A percentile compares a stretch with the other conserved stretches of the same genome.
Conservation (phyloP, 768 basidiomycete species). For the Arthromyces matolae region DNA sequence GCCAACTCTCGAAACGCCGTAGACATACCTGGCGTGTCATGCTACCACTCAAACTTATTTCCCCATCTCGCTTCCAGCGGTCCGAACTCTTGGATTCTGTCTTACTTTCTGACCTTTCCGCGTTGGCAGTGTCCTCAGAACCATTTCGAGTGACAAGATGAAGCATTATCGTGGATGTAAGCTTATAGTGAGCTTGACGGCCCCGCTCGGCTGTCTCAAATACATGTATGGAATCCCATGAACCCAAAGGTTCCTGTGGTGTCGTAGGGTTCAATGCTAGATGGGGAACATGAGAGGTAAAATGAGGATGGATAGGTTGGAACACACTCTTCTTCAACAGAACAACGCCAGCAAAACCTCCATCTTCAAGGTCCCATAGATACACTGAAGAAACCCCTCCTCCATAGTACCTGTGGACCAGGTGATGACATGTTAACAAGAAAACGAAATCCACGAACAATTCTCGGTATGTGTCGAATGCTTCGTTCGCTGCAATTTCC, state of each 20-base stretch:
- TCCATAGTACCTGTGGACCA: slow-evolving; percentile 77
- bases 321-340: slow-evolving; percentile 86
- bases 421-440: neutral
- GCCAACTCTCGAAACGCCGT: neutral
- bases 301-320: neutral
- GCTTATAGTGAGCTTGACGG: slow-evolving; percentile 91
- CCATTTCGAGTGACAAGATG: slow-evolving; percentile 65
- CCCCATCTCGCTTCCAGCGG: slow-evolving; percentile 61
- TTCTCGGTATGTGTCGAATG: slow-evolving; percentile 96
- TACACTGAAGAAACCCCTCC: slow-evolving; percentile 97
- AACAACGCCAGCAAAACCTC: slow-evolving; percentile 95
- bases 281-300: slow-evolving; percentile 4
- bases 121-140: slow-evolving; percentile 28
- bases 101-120: slow-evolving; percentile 25
- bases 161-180: slow-evolving; percentile 97
- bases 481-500: slow-evolving; percentile 91
- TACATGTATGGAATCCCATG: slow-evolving; percentile 99
- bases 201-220: slow-evolving; percentile 93
- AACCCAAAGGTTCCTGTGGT: slow-evolving; percentile 66
- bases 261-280: slow-evolving; percentile 58
- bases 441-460: slow-evolving; percentile 49
- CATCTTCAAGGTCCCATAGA: slow-evolving; percentile 97
- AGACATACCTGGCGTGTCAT: slow-evolving; percentile 90
- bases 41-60: slow-evolving; percentile 86
- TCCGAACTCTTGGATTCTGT: slow-evolving; percentile 36